Conservation (phyloP, 768 basidiomycete genomes). For the Auriscalpium orientale region DNA sequence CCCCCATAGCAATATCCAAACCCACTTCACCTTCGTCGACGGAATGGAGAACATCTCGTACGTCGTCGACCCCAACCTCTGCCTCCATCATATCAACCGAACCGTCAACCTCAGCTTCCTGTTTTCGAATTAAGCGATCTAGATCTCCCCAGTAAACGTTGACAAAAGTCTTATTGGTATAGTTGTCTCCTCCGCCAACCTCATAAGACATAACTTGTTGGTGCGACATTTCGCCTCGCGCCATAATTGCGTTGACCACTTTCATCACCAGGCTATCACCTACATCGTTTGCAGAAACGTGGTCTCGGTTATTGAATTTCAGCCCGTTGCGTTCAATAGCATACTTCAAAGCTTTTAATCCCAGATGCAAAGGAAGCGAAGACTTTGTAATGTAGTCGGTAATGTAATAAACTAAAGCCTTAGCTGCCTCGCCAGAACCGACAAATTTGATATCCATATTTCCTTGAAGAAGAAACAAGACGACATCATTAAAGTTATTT, state of each 20-base stretch:
- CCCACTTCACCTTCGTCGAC: too few relatives aligned
- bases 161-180: not conserved
- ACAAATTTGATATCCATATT: not conserved
- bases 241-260: not conserved
- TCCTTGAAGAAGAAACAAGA: not conserved
- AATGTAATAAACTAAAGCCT: not conserved
- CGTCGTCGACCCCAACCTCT: not conserved
- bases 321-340: not conserved
- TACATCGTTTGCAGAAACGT: not conserved
- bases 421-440: not conserved
- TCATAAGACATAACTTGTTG: not conserved
- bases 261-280: not conserved
- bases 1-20: not conserved
- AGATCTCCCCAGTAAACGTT: not conserved
- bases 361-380: not conserved
- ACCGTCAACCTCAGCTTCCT: not conserved
- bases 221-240: not conserved
- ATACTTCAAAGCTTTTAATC: not conserved
- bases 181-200: not conserved
- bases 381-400: not conserved
- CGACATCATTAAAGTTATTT: too few relatives aligned
- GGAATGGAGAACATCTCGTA: not conserved
- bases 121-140: not conserved
- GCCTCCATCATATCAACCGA: not conserved
- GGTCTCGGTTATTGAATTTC: not conserved